These are phyloP conservation scores for Ophiostoma sp. DNA, from an alignment of 2,329 filamentous ascomycete species.

Conservation along the genomic window DNA sequence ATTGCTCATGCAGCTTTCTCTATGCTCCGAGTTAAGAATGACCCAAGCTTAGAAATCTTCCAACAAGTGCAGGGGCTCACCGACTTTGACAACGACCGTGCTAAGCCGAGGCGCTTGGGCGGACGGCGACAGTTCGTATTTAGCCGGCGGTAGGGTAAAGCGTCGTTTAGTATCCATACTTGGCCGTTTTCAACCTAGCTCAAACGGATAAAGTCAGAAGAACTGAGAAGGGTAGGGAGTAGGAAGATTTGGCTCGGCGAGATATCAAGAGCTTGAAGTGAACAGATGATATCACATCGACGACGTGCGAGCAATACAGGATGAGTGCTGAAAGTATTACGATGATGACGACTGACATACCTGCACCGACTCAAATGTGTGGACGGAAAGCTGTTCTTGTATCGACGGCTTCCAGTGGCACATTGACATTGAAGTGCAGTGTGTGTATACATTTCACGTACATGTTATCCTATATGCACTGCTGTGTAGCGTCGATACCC, in stretches of 20 bases:
- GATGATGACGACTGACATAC: too few species aligned
- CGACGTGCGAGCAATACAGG: too few species aligned
- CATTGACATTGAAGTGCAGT: neutral
- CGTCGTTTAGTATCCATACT: neutral
- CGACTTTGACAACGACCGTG: neutral
- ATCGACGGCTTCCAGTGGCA: neutral
- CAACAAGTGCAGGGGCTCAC: neutral
- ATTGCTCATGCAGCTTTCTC: too few species aligned
- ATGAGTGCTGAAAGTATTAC: too few species aligned
- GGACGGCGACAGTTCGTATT: neutral
- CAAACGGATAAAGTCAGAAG: neutral
- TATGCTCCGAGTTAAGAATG: too few species aligned
- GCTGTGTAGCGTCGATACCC: neutral
- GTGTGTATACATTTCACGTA: neutral
- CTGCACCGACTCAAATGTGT: too few species aligned
- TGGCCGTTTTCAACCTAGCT: neutral
- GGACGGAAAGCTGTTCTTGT: neutral
- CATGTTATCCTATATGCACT: neutral
- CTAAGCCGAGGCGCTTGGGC: constrained; percentile 1
- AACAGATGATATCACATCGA: too few species aligned
- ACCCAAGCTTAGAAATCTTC: neutral
- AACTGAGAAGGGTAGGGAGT: neutral
- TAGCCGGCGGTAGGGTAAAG: constrained; percentile 9
- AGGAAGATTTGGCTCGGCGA: neutral
- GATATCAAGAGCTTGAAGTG: too few species aligned